phyloP scores from a whole-genome alignment of 164 flowering plant genomes.

The Hamamelis virginiana region DNA sequence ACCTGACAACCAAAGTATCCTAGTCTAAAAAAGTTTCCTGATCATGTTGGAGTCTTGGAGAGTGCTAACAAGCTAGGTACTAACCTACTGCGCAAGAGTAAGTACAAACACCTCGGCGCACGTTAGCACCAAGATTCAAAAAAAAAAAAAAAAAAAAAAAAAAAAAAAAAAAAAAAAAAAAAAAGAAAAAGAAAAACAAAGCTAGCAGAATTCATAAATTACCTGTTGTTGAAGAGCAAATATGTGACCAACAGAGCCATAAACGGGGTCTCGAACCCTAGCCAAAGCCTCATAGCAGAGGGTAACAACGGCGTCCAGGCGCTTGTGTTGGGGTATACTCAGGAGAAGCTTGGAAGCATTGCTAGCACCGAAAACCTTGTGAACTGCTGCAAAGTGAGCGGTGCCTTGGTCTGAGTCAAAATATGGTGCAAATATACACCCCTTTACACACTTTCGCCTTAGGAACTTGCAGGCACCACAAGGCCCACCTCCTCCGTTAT shows the following conservation, averaged over 20 bases:
- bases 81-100: no score
- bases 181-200: not conserved
- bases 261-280: constrained; percentile 47
- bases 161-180: not conserved
- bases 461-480: constrained; percentile 57
- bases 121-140: not conserved
- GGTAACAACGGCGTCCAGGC: constrained; percentile 42
- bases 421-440: constrained; percentile 48
- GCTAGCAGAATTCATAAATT: no score
- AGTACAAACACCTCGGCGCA: not conserved
- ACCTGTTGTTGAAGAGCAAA: constrained; percentile 58
- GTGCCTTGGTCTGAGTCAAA: constrained; percentile 49
- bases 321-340: constrained; percentile 30
- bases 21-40: no score
- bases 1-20: no score
- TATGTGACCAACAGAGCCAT: constrained; percentile 44
- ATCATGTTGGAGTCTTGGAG: no score
- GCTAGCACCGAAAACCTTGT: constrained; percentile 56
- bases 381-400: constrained; percentile 50
- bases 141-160: not conserved
- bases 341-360: constrained; percentile 47
- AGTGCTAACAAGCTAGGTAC: no score
- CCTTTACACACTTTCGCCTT: constrained; percentile 41
- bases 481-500: constrained; percentile 31
- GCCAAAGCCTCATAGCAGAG: constrained; percentile 48